phyloP scores from a whole-genome alignment of 257 asterid species.

The Nicotiana undulata region DNA sequence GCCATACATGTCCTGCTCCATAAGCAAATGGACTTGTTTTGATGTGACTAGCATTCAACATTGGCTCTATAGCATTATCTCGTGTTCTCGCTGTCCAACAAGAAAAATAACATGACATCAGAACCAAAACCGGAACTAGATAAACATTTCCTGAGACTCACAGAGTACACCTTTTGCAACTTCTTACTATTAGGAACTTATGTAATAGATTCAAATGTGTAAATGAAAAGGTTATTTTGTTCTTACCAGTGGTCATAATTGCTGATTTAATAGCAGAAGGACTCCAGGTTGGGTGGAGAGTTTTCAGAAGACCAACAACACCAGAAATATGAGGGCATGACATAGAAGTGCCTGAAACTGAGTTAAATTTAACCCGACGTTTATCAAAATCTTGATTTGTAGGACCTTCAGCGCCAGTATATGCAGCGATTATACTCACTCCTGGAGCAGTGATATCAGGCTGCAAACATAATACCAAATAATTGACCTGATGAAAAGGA shows the following conservation, averaged over 20 bases:
- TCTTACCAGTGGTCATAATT: conserved; percentile 70
- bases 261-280: conserved; percentile 94
- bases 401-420: conserved; percentile 63
- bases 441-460: conserved; percentile 98
- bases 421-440: conserved; percentile 83
- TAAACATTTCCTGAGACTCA: too few relatives aligned
- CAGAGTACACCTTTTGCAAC: too few relatives aligned
- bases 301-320: conserved; percentile 74
- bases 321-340: conserved; percentile 94
- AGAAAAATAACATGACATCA: background rate
- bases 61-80: conserved; percentile 49
- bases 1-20: conserved; percentile 84
- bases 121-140: background rate
- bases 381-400: conserved; percentile 53
- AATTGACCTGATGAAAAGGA: background rate
- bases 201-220: background rate
- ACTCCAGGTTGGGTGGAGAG: conserved; percentile 81
- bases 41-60: conserved; percentile 40
- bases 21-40: conserved; percentile 74
- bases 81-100: conserved; percentile 48
- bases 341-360: conserved; percentile 91
- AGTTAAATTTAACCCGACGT: conserved; percentile 50
- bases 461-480: conserved; percentile 29
- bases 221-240: background rate
- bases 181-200: background rate